Base-by-base conservation (phyloP, 768 basidiomycete species). In the Boletus patriciae region DNA sequence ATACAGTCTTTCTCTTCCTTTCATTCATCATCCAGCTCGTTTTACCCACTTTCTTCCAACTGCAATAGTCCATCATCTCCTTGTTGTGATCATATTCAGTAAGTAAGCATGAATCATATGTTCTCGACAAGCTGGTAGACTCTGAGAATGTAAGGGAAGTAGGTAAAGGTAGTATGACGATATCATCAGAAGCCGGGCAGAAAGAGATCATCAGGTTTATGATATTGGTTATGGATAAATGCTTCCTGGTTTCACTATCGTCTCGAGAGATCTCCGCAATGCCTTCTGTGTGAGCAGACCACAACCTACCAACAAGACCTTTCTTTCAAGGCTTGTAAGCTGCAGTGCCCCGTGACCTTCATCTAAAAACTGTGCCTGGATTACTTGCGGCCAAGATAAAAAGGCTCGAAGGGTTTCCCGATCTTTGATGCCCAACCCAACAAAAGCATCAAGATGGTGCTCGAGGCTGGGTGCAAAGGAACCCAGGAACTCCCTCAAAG, bases 31-130 rank as follows among this genome's bases (percentile, higher is more conserved):
- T 54, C 47, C 51, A 37, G 52, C 43, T 53, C 51, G 55, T 57
- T 48, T 53, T 58, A 57, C 58, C 57, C 50, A 58, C 54, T 61
- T 67, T 57, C 58, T 68, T 59, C 53, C 58, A 47, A 65, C 58
- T 55, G 64, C 67, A 64, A 62, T 63, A 61, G 59, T 58, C 47
- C 55, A 59, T 38, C 59, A 64, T 68, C 46, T 60, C 55, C 41
- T 52, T 62, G 66, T 57, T 59, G 60, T 61, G 59, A 67, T 63
- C 60, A 65, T 60, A 61, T 59, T 59, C 59, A 60, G 55, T 54
- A 50, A 60, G 55, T 54, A 50, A 50, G 55, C 71, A 65, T 58
- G 45, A 62, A 62, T 57, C 55, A 54, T 46, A 54, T 50, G 38
- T 57, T 56, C 57, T 53, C 46, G 41, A 33, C 43, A 34, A 50